These are phyloP conservation scores for Tolypocladium capitatum DNA, from an alignment of 2,329 filamentous ascomycete genomes.

Conservation along the genomic window DNA sequence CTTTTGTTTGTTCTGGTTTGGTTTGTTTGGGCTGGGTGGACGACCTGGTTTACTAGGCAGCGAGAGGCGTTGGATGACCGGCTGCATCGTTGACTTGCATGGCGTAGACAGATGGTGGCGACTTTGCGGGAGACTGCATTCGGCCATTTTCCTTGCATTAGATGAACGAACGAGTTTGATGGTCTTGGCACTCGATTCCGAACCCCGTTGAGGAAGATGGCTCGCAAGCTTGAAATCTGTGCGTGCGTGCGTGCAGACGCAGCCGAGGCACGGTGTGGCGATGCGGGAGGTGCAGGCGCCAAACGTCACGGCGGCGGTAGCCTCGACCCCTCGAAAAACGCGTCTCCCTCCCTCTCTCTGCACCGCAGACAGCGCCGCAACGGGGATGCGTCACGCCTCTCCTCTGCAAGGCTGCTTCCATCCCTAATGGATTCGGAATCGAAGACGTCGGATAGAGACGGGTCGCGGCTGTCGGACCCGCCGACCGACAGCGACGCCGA, in stretches of 20 bases:
- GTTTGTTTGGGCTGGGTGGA: background rate
- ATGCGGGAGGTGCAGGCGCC: background rate
- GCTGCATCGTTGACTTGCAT: background rate
- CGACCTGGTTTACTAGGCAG: background rate
- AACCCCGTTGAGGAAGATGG: background rate
- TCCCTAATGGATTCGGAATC: slow-evolving; percentile 16
- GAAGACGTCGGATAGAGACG: slow-evolving; percentile 18
- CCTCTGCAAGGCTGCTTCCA: slow-evolving; percentile 2
- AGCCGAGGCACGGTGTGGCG: background rate
- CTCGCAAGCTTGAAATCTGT: too few species aligned
- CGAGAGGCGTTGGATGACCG: background rate
- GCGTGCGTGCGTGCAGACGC: background rate
- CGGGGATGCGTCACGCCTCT: background rate
- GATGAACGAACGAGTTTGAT: background rate
- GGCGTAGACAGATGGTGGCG: background rate
- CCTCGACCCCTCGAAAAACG: background rate
- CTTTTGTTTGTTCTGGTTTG: background rate
- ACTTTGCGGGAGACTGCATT: background rate
- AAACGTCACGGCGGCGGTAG: background rate
- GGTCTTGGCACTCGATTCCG: background rate
- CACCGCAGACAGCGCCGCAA: background rate
- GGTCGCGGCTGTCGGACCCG: slow-evolving; percentile 15
- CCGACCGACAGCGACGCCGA: slow-evolving; percentile 12
- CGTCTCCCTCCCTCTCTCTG: too few species aligned
- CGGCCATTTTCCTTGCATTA: background rate